These are phyloP conservation scores for Tubosaeta brunneosetosa DNA, from an alignment of 768 basidiomycete species.

Conservation along the genomic window DNA sequence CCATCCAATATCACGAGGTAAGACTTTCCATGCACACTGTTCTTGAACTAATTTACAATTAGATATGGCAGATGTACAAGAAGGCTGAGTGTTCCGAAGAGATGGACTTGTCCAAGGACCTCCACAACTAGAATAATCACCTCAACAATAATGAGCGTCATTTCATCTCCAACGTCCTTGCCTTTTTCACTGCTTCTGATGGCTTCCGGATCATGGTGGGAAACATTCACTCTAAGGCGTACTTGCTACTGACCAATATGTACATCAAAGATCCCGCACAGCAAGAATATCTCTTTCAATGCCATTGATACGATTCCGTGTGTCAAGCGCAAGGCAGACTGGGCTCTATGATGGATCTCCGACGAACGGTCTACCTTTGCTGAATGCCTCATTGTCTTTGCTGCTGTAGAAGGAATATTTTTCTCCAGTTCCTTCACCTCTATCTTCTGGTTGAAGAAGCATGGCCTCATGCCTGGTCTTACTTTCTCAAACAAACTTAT, in stretches of 20 bases:
- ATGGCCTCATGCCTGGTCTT: conserved; percentile 94
- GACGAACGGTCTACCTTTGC: conserved; percentile 78
- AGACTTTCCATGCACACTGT: too few species aligned
- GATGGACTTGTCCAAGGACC: too few species aligned
- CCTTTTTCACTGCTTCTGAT: conserved; percentile 95
- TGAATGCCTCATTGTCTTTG: conserved; percentile 88
- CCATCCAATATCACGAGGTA: too few species aligned
- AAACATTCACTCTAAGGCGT: conserved; percentile 95
- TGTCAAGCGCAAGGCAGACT: conserved; percentile 55
- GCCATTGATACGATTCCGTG: conserved; percentile 93
- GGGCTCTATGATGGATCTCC: conserved; percentile 70
- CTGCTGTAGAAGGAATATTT: conserved; percentile 65
- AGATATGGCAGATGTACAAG: conserved; percentile 83
- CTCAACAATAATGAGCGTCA: conserved; percentile 39
- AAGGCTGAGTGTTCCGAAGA: too few species aligned
- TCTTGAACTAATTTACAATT: not conserved
- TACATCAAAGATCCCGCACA: conserved; percentile 56
- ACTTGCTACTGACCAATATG: conserved; percentile 61
- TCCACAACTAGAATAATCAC: too few species aligned
- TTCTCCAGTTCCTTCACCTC: too few species aligned
- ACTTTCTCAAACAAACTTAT: conserved; percentile 98
- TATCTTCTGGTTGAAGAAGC: conserved; percentile 13
- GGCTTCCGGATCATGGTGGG: conserved; percentile 99
- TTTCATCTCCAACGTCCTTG: conserved; percentile 89
- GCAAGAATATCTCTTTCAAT: conserved; percentile 80